These are phyloP conservation scores for Metschnikowia orientalis DNA, from an alignment of 805 yeast genomes.

Conservation along the genomic window DNA sequence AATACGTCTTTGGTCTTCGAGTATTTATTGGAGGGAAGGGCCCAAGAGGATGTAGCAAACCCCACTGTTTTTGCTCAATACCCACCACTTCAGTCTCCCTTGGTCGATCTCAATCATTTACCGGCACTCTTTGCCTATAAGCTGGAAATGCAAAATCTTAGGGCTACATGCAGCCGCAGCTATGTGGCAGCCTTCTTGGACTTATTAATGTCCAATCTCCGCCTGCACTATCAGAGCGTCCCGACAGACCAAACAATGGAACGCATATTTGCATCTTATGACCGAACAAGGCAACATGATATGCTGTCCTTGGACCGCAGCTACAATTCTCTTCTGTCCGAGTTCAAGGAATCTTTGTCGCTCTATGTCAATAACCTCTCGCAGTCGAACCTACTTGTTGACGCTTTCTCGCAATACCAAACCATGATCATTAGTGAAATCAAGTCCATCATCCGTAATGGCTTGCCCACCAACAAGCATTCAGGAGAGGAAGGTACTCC, in stretches of 20 bases:
- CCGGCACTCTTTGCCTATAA: conserved; percentile 50
- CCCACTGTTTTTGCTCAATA: conserved; percentile 15
- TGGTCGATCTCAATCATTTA: conserved; percentile 40
- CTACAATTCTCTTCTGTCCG: conserved; percentile 36
- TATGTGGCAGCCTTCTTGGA: conserved; percentile 56
- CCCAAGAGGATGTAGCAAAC: conserved; percentile 15
- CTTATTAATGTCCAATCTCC: conserved; percentile 56
- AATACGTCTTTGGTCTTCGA: conserved; percentile 56
- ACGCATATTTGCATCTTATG: conserved; percentile 37
- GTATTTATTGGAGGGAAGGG: conserved; percentile 49
- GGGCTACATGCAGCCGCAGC: conserved; percentile 65
- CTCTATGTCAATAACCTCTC: conserved; percentile 52
- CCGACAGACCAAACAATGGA: conserved; percentile 46
- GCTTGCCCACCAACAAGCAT: conserved; percentile 10
- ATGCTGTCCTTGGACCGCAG: conserved; percentile 26
- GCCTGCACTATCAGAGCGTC: conserved; percentile 50
- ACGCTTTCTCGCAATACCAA: conserved; percentile 62
- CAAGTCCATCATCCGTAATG: conserved; percentile 59
- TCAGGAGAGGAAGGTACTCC: conserved; percentile 1
- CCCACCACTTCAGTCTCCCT: conserved; percentile 28
- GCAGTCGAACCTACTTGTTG: conserved; percentile 55
- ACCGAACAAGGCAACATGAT: conserved; percentile 22
- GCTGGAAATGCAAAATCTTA: conserved; percentile 50
- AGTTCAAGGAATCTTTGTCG: conserved; percentile 41
- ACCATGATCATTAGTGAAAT: conserved; percentile 66